Evolutionary conservation across 2,329 filamentous ascomycete genomes (phyloP).

Genomic region (Xylariaceae sp.): DNA sequence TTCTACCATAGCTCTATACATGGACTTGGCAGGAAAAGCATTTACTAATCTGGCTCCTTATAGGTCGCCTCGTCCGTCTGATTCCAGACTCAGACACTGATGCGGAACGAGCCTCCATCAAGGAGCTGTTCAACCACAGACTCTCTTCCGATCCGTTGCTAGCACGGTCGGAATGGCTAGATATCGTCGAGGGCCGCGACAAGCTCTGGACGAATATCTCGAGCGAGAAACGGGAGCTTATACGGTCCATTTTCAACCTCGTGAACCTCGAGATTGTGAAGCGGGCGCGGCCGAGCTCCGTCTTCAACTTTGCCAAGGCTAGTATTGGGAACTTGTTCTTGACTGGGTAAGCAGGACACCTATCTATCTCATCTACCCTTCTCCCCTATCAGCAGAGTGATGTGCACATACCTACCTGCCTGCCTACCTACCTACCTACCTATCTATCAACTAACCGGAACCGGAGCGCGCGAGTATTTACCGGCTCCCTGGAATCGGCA

Average conservation of each 20-base stretch:
- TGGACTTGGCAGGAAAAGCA: constrained; percentile 2
- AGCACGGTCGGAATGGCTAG: constrained; percentile 81
- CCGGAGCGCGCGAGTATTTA: constrained; percentile 74
- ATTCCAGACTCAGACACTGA: constrained; percentile 70
- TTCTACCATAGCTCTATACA: background rate
- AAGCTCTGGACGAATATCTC: constrained; percentile 72
- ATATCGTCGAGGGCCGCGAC: constrained; percentile 84
- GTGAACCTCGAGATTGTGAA: constrained; percentile 80
- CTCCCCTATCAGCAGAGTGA: no score
- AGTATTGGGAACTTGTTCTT: constrained; percentile 80
- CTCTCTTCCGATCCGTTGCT: constrained; percentile 61
- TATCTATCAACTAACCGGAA: background rate
- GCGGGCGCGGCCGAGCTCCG: constrained; percentile 69
- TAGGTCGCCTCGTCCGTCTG: constrained; percentile 84
- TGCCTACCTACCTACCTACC: no score
- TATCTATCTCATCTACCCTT: background rate
- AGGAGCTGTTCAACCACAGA: constrained; percentile 84
- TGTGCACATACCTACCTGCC: no score
- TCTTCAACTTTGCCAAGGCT: constrained; percentile 77
- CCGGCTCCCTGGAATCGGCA: constrained; percentile 87
- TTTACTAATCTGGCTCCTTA: constrained; percentile 1
- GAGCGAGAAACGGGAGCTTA: constrained; percentile 73
- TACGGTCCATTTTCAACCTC: constrained; percentile 75
- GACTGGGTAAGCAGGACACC: constrained; percentile 62
- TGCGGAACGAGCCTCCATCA: constrained; percentile 73